A percentile compares a stretch with the other conserved stretches of the same genome.
These are phyloP conservation scores for Scytalidium sp. DNA, from an alignment of 2,329 filamentous ascomycete genomes.

Conservation along the genomic window DNA sequence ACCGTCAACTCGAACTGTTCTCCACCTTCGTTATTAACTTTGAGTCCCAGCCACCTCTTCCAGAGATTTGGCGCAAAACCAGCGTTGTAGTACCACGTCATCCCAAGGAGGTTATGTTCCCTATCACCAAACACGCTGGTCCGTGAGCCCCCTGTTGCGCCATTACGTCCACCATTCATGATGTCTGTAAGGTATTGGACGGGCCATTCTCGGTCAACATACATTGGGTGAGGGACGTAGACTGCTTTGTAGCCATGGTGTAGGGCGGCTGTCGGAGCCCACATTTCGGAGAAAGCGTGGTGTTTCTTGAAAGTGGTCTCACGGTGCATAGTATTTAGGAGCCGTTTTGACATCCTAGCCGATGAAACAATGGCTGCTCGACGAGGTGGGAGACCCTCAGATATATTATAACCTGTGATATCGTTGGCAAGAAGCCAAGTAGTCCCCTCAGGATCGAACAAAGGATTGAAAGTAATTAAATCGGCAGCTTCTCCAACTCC, in stretches of 20 bases:
- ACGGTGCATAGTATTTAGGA: conserved; percentile 84
- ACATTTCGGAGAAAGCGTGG: conserved; percentile 96
- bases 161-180: conserved; percentile 77
- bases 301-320: conserved; percentile 84
- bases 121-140: conserved; percentile 77
- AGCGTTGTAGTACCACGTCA: conserved; percentile 90
- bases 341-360: conserved; percentile 74
- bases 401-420: conserved; percentile 78
- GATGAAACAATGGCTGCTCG: conserved; percentile 88
- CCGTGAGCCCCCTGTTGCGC: conserved; percentile 68
- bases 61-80: conserved; percentile 81
- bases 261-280: conserved; percentile 81
- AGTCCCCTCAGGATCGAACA: conserved; percentile 86
- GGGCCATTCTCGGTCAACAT: conserved; percentile 84
- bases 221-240: conserved; percentile 85
- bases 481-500: conserved; percentile 89
- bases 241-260: conserved; percentile 94
- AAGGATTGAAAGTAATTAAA: conserved; percentile 85
- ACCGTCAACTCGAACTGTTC: conserved; percentile 68
- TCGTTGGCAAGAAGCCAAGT: conserved; percentile 80
- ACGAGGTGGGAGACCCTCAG: conserved; percentile 62
- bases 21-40: conserved; percentile 74
- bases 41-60: conserved; percentile 80
- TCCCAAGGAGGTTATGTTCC: conserved; percentile 84
- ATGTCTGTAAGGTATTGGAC: conserved; percentile 71